Base-by-base conservation (phyloP, 768 basidiomycete genomes). In the Tephrocybe sp. region DNA sequence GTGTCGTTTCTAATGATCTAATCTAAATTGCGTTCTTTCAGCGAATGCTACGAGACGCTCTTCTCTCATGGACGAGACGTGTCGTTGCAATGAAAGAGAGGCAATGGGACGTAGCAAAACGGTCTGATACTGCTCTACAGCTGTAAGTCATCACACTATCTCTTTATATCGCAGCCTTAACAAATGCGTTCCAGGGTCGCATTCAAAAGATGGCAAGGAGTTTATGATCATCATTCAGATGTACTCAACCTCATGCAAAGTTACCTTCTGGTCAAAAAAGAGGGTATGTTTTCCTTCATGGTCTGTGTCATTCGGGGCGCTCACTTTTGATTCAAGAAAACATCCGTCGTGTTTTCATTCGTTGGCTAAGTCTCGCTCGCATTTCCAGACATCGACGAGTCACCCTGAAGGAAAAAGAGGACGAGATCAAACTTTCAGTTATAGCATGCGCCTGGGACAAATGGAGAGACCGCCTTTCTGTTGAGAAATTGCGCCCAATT, bases 221-320 rank as follows among this genome's bases (percentile, higher is more conserved):
- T 78, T 33, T 81, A 77, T 59, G 67, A 73, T 33, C 80, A 83
- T 20, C 88, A 89, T 61, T 76, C 77, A 2, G 87, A 91, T 62
- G 82, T 85, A 55, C 67, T 85, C 3, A 85, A 82, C 57, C 77
- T 94, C n/a, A 82, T 93, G 79, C 85, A 90, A 61, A 92, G 88
- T 61, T 89, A 90, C 65, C 79, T 84, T 50, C 78, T 87, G 53
- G 83, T 93, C 39, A 90, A 89, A 65, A 78, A 78, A 39, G 89
- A 91, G 76, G 91, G 91, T 83, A 60, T 33, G 68, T 33, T 52
- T 45, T 26, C 39, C 11, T 32, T 12, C 14, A 9, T 13, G 13
- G 19, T 5, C 20, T 9, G 16, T 16, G 45, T n/a, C 14, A 4
- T 4, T 14, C 13, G 4, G 11, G 41, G 11, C 52, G 31, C 57